Evolutionary conservation across 345 rosid genomes (phyloP), one percentile per base, ranked within the genome.

Genomic region (Salix udensis): DNA sequence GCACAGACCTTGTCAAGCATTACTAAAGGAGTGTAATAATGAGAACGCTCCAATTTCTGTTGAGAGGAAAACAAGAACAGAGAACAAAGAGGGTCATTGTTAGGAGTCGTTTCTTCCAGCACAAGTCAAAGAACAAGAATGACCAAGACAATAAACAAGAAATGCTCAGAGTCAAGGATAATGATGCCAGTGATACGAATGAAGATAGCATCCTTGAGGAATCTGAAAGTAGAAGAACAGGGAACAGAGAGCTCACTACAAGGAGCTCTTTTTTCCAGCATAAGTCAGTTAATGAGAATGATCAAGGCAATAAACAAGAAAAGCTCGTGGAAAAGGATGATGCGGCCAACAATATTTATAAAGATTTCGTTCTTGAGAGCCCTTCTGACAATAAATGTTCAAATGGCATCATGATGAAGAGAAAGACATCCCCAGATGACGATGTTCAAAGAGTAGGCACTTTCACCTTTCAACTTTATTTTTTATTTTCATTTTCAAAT

Each of bases 21-120:
- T 77, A 69, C 72, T 11, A 23, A 80, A 79, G 75, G 85, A 83
- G 78, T 78, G 78, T 48, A 73, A 80, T 73, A 48, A 14, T 55
- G 73, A 77, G 77, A 76, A 67, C 71, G 66, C 73, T 76, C 73
- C 73, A 44, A 79, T 64, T 82, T 77, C 70, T 74, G 69, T 74
- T 72, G 80, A 83, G 46, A 87, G 74, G 39, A 85, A 84, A 84
- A 82, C 75, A 68, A 82, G 84, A 81, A 80, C 78, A 30, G 91
- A 85, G 67, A 81, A 67, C 81, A 77, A 79, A 65, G 26, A 90
- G 88, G 87, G 88, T 81, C 71, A 73, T 84, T 23, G 84, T 88
- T 67, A 85, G 89, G 83, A 91, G 97, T 87, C 78, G 86, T 39
- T 95, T 85, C 82, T 91, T 90, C 64, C 87, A 85, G 84, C 86